These are phyloP conservation scores for Camelina neglecta DNA, from an alignment of 345 rosid genomes.

Conservation along the genomic window DNA sequence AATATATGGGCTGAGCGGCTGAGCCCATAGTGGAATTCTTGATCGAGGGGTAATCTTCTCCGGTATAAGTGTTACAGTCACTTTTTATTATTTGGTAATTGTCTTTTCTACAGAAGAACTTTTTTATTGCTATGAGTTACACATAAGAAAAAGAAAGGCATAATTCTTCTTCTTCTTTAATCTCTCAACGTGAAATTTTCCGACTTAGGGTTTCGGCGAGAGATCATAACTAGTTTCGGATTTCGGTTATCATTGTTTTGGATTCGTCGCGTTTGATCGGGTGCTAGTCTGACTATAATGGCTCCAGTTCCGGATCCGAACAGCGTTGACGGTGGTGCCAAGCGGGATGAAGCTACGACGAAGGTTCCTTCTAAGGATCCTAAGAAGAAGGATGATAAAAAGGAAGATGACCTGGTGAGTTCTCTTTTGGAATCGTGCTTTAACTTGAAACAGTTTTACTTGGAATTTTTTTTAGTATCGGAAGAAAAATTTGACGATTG, in stretches of 20 bases:
- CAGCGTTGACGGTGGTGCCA: slow-evolving; percentile 50
- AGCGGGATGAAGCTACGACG: slow-evolving; percentile 57
- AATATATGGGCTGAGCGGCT: background rate
- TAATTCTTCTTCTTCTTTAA: background rate
- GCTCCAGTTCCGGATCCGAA: slow-evolving; percentile 69
- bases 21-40: slow-evolving; percentile 25
- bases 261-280: slow-evolving; percentile 15
- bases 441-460: background rate
- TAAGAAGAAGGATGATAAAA: slow-evolving; percentile 90
- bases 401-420: slow-evolving; percentile 89
- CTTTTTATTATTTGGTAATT: background rate
- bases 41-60: slow-evolving; percentile 40
- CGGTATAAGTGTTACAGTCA: background rate
- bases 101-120: background rate
- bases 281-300: slow-evolving; percentile 31
- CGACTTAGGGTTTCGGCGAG: slow-evolving; percentile 30
- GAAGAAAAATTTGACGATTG: background rate
- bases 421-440: background rate
- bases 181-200: slow-evolving; percentile 9
- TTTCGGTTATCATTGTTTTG: background rate
- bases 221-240: background rate
- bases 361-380: slow-evolving; percentile 82
- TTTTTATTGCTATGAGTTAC: slow-evolving; percentile 13
- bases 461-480: background rate
- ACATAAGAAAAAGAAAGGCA: slow-evolving; percentile 21